Evolutionary conservation across 306 rosid species (phyloP), one percentile per base, ranked within the genome.

Genomic region (Lithocarpus polystachyus): DNA sequence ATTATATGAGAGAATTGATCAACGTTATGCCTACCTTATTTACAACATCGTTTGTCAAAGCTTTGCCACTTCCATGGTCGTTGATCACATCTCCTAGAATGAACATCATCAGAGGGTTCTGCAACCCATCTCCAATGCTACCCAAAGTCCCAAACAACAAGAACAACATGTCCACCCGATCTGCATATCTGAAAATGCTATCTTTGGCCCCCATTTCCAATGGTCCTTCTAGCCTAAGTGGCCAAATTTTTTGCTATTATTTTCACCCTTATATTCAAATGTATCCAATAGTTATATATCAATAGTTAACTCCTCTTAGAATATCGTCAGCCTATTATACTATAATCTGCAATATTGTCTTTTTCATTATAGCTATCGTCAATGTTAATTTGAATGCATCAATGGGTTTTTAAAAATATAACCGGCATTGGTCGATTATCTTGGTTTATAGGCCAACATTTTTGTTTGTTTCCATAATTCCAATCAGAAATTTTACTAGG

Each of bases 61-160:
- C 80, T 43, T 23, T 45, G 71, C 81, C 82, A 61, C 35, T 4
- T 72, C 97, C 98, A 57, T 86, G 92, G 26, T 92, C 88, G 62
- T 89, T 94, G 65, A 94, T 90, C 33, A 92, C 97, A 75, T 91
- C 88, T 73, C 92, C 91, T 53, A 94, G 97, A 83, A 94, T 79
- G 80, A 80, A 89, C 94, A 94, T 90, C 89, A 64, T 88, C 53
- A 92, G 92, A 79, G 98, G 98, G 76, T 70, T 87, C 82, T 92
- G 98, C 52, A 89, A 18, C 9, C 98, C 98, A 82, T 94, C 98
- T 68, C 97, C 97, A 37, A 94, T 71, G 84, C 97, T 88, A 4
- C 98, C 98, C 26, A 92, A 64, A 57, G 91, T 91, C 72, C 98
- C 97, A 26, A 94, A 88, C 6, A 91, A 70, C 93, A 92, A 89